These are phyloP conservation scores for Yarrowia divulgata DNA, from an alignment of 805 yeast species.

Conservation along the genomic window DNA sequence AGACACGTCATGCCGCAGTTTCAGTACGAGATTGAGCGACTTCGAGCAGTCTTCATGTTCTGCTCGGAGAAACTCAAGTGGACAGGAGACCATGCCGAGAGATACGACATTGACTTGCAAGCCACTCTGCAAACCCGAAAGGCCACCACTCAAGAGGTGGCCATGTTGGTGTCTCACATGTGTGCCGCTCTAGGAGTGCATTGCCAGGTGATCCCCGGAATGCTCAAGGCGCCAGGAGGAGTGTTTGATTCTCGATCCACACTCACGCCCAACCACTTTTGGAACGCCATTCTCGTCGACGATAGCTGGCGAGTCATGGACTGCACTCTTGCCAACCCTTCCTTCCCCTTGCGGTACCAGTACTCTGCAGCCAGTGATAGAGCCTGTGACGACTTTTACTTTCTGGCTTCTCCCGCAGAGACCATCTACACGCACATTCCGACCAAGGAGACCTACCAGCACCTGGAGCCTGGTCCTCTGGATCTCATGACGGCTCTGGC, in stretches of 20 bases:
- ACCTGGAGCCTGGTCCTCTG: conserved; percentile 76
- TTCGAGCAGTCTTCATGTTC: conserved; percentile 70
- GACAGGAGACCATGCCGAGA: conserved; percentile 46
- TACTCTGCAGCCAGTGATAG: conserved; percentile 51
- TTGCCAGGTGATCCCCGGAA: conserved; percentile 81
- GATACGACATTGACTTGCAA: conserved; percentile 43
- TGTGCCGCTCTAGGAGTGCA: conserved; percentile 73
- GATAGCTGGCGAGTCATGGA: conserved; percentile 85
- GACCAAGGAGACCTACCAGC: conserved; percentile 77
- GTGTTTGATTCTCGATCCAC: conserved; percentile 54
- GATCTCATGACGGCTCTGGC: conserved; percentile 79
- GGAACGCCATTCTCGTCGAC: conserved; percentile 82
- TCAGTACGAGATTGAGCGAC: conserved; percentile 60
- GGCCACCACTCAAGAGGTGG: conserved; percentile 74
- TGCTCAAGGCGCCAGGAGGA: conserved; percentile 78
- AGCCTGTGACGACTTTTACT: conserved; percentile 67
- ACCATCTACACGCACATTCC: conserved; percentile 89
- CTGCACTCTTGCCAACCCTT: conserved; percentile 65
- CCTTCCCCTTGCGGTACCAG: conserved; percentile 60
- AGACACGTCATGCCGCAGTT: conserved; percentile 47
- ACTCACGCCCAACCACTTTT: conserved; percentile 76
- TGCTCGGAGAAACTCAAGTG: conserved; percentile 66
- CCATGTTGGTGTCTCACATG: conserved; percentile 76
- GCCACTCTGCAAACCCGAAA: conserved; percentile 54
- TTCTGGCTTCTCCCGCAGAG: conserved; percentile 76